Percentiles rank a stretch among this genome's conserved stretches.
phyloP scores from a whole-genome alignment of 352 stramenopile species.

The Blastocystis sp. region DNA sequence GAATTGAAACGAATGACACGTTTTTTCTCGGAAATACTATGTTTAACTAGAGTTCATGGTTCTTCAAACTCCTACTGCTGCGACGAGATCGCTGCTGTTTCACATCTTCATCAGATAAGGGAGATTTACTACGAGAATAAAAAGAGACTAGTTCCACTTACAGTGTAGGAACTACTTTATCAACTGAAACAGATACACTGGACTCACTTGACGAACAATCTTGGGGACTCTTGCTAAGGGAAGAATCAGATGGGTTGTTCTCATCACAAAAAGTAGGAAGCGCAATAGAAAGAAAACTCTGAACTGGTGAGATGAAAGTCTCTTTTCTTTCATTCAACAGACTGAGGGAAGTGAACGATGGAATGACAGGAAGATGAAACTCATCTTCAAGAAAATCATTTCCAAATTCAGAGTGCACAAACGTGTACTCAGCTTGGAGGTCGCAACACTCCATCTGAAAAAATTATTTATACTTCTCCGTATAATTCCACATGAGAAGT shows the following conservation, averaged over 20 bases:
- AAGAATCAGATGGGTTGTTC: not conserved
- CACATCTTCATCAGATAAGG: not conserved
- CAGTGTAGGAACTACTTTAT: not conserved
- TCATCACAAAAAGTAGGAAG: not conserved
- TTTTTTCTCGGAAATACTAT: slow-evolving; percentile 59
- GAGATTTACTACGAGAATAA: not conserved
- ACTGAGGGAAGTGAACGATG: not conserved
- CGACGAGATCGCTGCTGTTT: not conserved
- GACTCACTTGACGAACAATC: not conserved
- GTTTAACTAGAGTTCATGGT: not conserved
- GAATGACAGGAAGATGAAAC: not conserved
- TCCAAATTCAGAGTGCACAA: not conserved
- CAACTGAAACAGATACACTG: not conserved
- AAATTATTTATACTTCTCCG: not conserved
- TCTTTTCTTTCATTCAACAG: not conserved
- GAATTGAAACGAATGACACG: slow-evolving; percentile 57
- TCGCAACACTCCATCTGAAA: not conserved
- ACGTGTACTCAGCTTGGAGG: not conserved
- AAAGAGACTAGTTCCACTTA: not conserved
- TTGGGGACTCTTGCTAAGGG: not conserved
- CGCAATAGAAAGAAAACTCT: slow-evolving; percentile 43
- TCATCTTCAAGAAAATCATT: not conserved
- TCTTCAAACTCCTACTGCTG: not conserved
- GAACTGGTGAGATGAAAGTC: not conserved
- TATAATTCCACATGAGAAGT: not conserved